phyloP scores from a whole-genome alignment of 441 rosid species.

The Pelargonium myrrhifolium region DNA sequence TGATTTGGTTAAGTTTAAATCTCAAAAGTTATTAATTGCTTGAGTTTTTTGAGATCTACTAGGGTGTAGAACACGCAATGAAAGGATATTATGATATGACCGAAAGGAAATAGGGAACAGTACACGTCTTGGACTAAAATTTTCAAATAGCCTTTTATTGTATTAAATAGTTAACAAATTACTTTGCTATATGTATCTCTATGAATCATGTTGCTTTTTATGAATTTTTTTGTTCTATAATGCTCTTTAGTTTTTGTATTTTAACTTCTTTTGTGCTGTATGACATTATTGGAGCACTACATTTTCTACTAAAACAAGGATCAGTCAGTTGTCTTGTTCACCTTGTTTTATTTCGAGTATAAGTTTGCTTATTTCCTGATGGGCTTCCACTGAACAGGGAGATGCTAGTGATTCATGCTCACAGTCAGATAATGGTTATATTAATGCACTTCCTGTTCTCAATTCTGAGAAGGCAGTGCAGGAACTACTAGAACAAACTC shows the following conservation, averaged over 20 bases:
- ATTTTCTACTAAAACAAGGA: not conserved
- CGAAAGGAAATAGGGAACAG: not conserved
- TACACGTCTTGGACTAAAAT: not conserved
- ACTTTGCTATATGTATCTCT: too few species aligned
- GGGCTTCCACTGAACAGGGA: conserved; percentile 51
- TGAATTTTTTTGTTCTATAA: conserved; percentile 1
- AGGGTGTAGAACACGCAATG: not conserved
- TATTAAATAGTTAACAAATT: not conserved
- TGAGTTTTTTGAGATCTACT: not conserved
- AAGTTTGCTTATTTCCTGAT: conserved; percentile 16
- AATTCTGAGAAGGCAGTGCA: conserved; percentile 85
- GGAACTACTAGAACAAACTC: conserved; percentile 76
- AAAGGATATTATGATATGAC: not conserved
- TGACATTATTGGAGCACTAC: not conserved
- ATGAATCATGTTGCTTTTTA: not conserved
- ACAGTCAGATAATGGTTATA: conserved; percentile 41
- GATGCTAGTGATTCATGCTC: conserved; percentile 36
- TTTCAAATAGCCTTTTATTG: not conserved
- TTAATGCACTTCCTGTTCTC: conserved; percentile 38
- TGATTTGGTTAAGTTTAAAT: not conserved
- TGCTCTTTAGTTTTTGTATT: not conserved
- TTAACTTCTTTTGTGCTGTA: not conserved
- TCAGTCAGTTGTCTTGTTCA: not conserved
- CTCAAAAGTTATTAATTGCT: not conserved
- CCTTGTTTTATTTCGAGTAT: not conserved